phyloP scores from a whole-genome alignment of 257 asterid genomes.

The Dorcoceras hygrometricum region DNA sequence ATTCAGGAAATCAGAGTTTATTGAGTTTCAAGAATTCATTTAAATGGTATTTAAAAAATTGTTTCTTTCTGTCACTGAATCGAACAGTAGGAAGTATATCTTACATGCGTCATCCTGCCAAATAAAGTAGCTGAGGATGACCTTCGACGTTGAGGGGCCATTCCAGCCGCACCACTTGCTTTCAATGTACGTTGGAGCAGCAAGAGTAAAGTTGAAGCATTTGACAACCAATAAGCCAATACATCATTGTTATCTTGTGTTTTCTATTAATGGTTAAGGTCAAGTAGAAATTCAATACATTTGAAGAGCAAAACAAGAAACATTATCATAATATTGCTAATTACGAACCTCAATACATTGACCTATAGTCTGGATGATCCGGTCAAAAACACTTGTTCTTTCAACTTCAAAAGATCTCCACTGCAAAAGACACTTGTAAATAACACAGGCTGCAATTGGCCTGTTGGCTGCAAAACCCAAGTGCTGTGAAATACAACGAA shows the following conservation, averaged over 20 bases:
- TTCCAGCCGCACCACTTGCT: constrained; percentile 92
- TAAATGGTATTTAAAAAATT: constrained; percentile 4
- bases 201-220: constrained; percentile 84
- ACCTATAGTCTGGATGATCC: constrained; percentile 93
- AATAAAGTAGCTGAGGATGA: constrained; percentile 85
- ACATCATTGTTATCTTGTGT: constrained; percentile 85
- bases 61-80: neutral
- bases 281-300: constrained; percentile 20
- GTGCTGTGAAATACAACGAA: constrained; percentile 78
- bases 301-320: constrained; percentile 17
- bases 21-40: constrained; percentile 20
- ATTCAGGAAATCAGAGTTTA: constrained; percentile 16
- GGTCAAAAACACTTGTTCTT: constrained; percentile 88
- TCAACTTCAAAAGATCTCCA: constrained; percentile 99
- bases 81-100: constrained; percentile 15
- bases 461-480: constrained; percentile 84
- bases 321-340: constrained; percentile 20
- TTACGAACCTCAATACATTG: constrained; percentile 89
- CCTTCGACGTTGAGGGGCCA: constrained; percentile 90
- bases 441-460: constrained; percentile 94
- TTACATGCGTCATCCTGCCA: constrained; percentile 91
- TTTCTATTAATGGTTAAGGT: constrained; percentile 44
- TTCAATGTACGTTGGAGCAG: constrained; percentile 95
- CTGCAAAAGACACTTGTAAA: constrained; percentile 92
- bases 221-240: constrained; percentile 95